Conservation (phyloP, 2,329 filamentous ascomycete species). For the Alternaria sp. region DNA sequence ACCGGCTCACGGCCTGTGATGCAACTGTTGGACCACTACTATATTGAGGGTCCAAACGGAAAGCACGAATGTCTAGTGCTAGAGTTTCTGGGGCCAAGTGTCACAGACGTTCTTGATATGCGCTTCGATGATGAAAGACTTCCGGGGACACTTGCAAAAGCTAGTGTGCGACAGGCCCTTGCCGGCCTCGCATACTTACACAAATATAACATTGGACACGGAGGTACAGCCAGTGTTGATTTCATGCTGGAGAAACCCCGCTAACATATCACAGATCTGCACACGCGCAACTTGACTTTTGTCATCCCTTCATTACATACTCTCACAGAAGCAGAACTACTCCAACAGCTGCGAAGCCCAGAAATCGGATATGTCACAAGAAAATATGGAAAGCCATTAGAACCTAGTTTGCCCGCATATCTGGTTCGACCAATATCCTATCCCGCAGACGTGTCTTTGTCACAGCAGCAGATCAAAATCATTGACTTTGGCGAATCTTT, state of each 20-base stretch:
- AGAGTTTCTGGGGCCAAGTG: constrained; percentile 54
- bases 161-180: constrained; percentile 40
- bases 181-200: constrained; percentile 33
- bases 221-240: constrained; percentile 24
- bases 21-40: constrained; percentile 51
- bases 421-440: constrained; percentile 27
- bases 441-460: background rate
- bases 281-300: constrained; percentile 40
- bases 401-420: constrained; percentile 29
- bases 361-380: constrained; percentile 27
- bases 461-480: constrained; percentile 23
- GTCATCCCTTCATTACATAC: constrained; percentile 27
- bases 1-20: constrained; percentile 44
- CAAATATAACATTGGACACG: constrained; percentile 35
- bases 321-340: constrained; percentile 29
- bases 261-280: constrained; percentile 35
- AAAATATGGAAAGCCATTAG: constrained; percentile 30
- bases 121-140: constrained; percentile 48
- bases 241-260: background rate
- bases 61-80: constrained; percentile 57
- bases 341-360: constrained; percentile 28
- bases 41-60: constrained; percentile 56
- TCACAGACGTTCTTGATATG: constrained; percentile 48
- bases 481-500: constrained; percentile 55
- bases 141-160: constrained; percentile 51